A percentile compares a stretch with the other conserved stretches of the same genome.
These are phyloP conservation scores for Corynespora cassiicola DNA, from an alignment of 2,329 filamentous ascomycete species.

Conservation along the genomic window DNA sequence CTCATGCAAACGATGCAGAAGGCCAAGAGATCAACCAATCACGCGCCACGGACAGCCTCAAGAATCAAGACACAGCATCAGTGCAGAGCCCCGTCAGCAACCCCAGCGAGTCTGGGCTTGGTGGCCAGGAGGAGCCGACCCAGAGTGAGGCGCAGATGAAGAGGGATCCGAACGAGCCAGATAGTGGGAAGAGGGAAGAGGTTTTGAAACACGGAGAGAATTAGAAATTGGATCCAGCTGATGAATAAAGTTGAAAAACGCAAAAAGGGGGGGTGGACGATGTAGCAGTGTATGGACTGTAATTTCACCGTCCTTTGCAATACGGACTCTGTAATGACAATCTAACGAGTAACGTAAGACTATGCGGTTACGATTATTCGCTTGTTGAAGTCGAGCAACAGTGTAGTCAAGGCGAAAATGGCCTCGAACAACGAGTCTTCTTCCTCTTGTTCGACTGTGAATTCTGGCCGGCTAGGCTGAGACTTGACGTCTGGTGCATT, in stretches of 20 bases:
- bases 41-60: slow-evolving; percentile 10
- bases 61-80: slow-evolving; percentile 15
- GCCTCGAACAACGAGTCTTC: no score
- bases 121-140: slow-evolving; percentile 17
- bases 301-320: no score
- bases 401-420: no score
- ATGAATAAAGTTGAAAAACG: slow-evolving; percentile 15
- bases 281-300: no score
- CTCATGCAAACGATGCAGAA: slow-evolving; percentile 15
- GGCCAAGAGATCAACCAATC: slow-evolving; percentile 19
- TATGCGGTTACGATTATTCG: no score
- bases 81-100: slow-evolving; percentile 17
- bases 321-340: no score
- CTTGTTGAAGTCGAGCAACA: no score
- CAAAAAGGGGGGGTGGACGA: no score
- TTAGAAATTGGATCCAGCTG: slow-evolving; percentile 19
- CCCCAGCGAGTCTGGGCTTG: slow-evolving; percentile 11
- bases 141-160: slow-evolving; percentile 25
- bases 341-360: no score
- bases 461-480: no score
- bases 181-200: slow-evolving; percentile 21
- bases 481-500: no score
- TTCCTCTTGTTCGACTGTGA: no score
- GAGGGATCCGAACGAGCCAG: slow-evolving; percentile 22
- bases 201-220: slow-evolving; percentile 20